phyloP scores from a whole-genome alignment of 208 protist species.

The Strigomonas culicis region DNA sequence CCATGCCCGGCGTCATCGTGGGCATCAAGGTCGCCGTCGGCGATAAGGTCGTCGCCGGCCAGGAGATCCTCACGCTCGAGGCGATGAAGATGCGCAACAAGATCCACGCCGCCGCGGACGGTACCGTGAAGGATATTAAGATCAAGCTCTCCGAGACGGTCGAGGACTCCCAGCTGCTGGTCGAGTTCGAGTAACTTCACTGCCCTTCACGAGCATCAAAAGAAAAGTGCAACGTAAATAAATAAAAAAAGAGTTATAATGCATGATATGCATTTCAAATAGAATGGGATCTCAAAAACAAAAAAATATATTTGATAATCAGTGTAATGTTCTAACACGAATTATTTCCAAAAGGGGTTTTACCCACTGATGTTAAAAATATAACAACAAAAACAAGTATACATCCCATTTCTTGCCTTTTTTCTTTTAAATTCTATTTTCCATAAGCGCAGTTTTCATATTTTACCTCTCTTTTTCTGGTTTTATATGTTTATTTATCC shows the following conservation, averaged over 20 bases:
- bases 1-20: slow-evolving; percentile 93
- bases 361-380: background rate
- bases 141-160: slow-evolving; percentile 26
- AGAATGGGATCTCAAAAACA: background rate
- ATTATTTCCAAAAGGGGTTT: background rate
- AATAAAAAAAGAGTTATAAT: background rate
- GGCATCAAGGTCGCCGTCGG: slow-evolving; percentile 81
- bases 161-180: slow-evolving; percentile 23
- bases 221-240: background rate
- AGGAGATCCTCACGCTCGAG: slow-evolving; percentile 90
- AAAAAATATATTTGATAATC: background rate
- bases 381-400: background rate
- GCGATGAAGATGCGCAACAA: slow-evolving; percentile 97
- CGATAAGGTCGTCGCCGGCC: slow-evolving; percentile 73
- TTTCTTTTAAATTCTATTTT: background rate
- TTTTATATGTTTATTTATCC: slow-evolving; percentile 5
- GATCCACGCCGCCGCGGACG: slow-evolving; percentile 39
- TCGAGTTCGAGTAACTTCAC: slow-evolving; percentile 32
- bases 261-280: background rate
- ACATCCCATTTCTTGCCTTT: background rate
- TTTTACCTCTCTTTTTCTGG: background rate
- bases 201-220: background rate
- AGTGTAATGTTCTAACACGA: background rate
- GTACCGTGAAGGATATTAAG: slow-evolving; percentile 32
- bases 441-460: background rate